Evolutionary conservation across 768 basidiomycete species (phyloP).

Genomic region (Podaxis sp.): DNA sequence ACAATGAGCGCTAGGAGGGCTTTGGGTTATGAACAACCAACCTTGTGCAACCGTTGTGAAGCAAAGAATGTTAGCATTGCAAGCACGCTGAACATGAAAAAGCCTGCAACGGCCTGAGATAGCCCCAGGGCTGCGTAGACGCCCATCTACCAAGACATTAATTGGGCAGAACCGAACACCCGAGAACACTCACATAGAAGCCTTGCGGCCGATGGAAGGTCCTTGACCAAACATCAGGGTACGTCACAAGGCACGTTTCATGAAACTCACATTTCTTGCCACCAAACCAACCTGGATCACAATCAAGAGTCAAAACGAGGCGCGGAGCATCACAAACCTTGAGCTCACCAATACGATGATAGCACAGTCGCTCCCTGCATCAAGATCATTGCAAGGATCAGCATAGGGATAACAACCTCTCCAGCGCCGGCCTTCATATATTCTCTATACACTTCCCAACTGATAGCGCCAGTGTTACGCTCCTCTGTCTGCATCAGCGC

Average conservation of each 20-base stretch:
- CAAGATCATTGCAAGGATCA: conserved; percentile 60
- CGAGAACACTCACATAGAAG: conserved; percentile 62
- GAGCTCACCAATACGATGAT: conserved; percentile 69
- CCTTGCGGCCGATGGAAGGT: conserved; percentile 59
- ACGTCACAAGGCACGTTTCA: not conserved
- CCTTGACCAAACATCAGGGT: conserved; percentile 26
- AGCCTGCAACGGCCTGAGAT: conserved; percentile 64
- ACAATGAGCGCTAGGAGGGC: not conserved
- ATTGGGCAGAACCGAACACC: not conserved
- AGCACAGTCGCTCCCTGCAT: conserved; percentile 73
- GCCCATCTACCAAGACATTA: conserved; percentile 57
- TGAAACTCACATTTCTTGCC: conserved; percentile 62
- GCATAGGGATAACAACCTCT: conserved; percentile 57
- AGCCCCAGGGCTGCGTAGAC: conserved; percentile 77
- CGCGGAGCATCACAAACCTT: not conserved
- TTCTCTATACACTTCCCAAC: conserved; percentile 49
- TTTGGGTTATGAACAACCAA: conserved; percentile 23
- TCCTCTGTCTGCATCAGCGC: conserved; percentile 84
- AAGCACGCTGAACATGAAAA: conserved; percentile 64
- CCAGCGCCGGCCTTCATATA: conserved; percentile 77
- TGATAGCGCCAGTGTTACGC: conserved; percentile 73
- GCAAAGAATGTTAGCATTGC: conserved; percentile 77
- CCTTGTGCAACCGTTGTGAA: conserved; percentile 66
- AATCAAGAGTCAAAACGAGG: not conserved
- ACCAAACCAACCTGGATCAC: conserved; percentile 70